A percentile compares a stretch with the other conserved stretches of the same genome.
Evolutionary conservation across 2,329 filamentous ascomycete species (phyloP).

Genomic region (Pseudocercospora vitis): DNA sequence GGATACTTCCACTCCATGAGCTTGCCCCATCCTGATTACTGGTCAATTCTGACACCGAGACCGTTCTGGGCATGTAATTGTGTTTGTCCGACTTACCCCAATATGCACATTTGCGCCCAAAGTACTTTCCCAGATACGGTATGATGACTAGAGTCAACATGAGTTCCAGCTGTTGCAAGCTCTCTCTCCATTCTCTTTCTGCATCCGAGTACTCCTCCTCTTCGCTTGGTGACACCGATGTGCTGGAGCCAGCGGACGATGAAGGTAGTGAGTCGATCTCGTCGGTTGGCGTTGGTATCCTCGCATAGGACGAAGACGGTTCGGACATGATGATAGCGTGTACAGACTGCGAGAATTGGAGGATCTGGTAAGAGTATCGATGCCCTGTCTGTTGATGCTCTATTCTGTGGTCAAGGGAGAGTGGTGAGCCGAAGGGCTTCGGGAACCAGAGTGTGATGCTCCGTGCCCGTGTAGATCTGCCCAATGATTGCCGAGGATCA

Average conservation of each 20-base stretch:
- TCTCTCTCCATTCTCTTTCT: conserved; percentile 92
- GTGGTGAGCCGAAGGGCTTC: too few relatives aligned
- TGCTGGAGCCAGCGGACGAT: conserved; percentile 51
- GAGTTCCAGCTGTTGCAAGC: conserved; percentile 88
- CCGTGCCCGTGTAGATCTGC: too few relatives aligned
- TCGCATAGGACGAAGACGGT: conserved; percentile 57
- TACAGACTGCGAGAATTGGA: too few relatives aligned
- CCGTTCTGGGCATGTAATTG: neutral
- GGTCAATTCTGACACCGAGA: conserved; percentile 25
- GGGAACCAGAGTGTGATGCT: too few relatives aligned
- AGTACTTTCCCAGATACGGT: conserved; percentile 90
- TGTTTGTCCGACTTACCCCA: conserved; percentile 69
- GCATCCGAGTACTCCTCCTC: conserved; percentile 68
- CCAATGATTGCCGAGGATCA: too few relatives aligned
- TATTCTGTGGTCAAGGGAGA: too few relatives aligned
- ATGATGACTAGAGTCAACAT: conserved; percentile 92
- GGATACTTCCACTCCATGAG: conserved; percentile 95
- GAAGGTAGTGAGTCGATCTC: conserved; percentile 54
- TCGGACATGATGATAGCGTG: conserved; percentile 38
- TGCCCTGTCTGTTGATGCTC: too few relatives aligned
- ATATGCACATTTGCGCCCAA: conserved; percentile 91
- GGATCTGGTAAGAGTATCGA: too few relatives aligned
- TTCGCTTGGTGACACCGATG: conserved; percentile 48
- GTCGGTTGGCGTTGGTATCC: conserved; percentile 42
- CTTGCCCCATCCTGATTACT: conserved; percentile 74